These are phyloP conservation scores for Ganoderma sinense DNA, from an alignment of 1,284 basidiomycete genomes.

Conservation along the genomic window DNA sequence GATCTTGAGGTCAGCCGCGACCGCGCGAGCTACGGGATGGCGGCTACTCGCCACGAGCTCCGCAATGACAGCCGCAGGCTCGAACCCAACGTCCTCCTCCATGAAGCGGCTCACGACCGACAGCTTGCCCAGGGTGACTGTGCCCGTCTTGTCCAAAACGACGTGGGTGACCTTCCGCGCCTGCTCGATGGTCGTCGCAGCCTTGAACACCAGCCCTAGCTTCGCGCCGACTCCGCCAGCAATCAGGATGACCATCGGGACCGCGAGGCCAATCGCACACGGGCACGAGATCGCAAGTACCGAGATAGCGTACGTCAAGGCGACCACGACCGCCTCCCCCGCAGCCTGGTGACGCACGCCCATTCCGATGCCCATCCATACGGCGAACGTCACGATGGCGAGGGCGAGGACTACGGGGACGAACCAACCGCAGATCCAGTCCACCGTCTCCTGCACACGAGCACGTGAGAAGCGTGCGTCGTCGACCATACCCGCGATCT, in stretches of 20 bases:
- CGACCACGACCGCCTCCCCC: slow-evolving; percentile 40
- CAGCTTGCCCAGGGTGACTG: slow-evolving; percentile 48
- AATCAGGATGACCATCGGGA: slow-evolving; percentile 47
- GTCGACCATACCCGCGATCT: slow-evolving; percentile 47
- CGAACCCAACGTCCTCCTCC: slow-evolving; percentile 29
- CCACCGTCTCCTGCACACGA: slow-evolving; percentile 48
- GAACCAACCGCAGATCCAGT: slow-evolving; percentile 45
- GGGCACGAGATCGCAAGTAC: slow-evolving; percentile 53
- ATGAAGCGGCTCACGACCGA: slow-evolving; percentile 38
- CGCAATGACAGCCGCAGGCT: slow-evolving; percentile 31
- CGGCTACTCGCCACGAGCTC: slow-evolving; percentile 39
- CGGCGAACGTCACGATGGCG: slow-evolving; percentile 43
- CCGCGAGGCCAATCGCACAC: slow-evolving; percentile 50
- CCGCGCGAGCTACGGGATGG: slow-evolving; percentile 45
- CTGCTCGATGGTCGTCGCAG: slow-evolving; percentile 41
- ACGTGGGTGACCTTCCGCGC: slow-evolving; percentile 43
- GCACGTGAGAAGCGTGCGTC: slow-evolving; percentile 48
- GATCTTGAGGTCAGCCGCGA: slow-evolving; percentile 34
- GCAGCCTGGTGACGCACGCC: slow-evolving; percentile 38
- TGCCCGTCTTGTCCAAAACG: slow-evolving; percentile 58
- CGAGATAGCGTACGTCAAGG: slow-evolving; percentile 50
- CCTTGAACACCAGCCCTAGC: slow-evolving; percentile 45
- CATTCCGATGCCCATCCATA: slow-evolving; percentile 47
- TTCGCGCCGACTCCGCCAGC: slow-evolving; percentile 44
- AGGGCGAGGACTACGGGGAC: slow-evolving; percentile 44